Base-by-base conservation (phyloP, 768 basidiomycete species). In the Lyophyllum atratum region DNA sequence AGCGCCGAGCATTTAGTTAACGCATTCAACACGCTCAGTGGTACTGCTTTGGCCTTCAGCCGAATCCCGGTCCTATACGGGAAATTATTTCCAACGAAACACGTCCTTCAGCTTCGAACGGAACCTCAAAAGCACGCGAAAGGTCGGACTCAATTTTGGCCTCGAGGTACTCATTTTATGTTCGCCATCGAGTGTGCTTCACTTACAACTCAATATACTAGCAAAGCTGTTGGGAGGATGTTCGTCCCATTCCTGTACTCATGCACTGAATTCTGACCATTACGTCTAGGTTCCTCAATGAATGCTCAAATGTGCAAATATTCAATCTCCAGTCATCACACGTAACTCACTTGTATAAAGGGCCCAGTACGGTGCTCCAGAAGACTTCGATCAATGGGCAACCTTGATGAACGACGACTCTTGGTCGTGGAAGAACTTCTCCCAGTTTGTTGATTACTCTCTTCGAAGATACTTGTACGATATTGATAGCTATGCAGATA, bases 371-470 rank as follows among this genome's bases (percentile, higher is more conserved):
- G 87, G 87, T 5, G 80, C 86, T 8, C 85, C 88, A 2, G 81
- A 83, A 1, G 89, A 91, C 65, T 90, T 84, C 61, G 86, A 90
- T 61, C 78, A 89, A 66, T 89, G 86, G 81, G 85, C 83, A 1
- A 54, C 67, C 0, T 72, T 83, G 24, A 77, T 76, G 12, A 81
- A 77, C 5, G 85, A 88, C 45, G 72, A 80, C 15, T 80, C 80
- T 9, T 91, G 86, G 86, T 70, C 81, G n/a, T 86, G 78, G 76
- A 74, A 80, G 52, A 77, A 83, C 48, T 72, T 90, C 54, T 70
- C 74, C 49, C 64, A 71, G 85, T 84, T 60, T 37, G 68, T 59
- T 17, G n/a, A 12, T 31, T 43, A 15, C 28, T 17, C 40, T n/a
- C 24, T 37, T 34, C 3, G 31, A n/a, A 8, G 28, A n/a, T 25